Conservation (phyloP, 805 yeast species). For the Saccharomycopsis vini region DNA sequence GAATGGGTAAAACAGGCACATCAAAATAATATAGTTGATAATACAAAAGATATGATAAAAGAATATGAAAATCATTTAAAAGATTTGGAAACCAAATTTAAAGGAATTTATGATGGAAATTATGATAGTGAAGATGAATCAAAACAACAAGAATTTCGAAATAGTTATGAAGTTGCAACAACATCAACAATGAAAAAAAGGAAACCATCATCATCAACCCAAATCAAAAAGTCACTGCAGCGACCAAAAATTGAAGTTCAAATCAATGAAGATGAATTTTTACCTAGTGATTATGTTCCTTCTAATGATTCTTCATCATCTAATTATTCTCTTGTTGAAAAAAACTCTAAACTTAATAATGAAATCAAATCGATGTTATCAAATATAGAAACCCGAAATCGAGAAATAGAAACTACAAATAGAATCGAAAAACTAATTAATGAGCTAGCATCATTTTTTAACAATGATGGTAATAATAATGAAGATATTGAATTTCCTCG, state of each 20-base stretch:
- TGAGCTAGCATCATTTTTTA: constrained; percentile 2
- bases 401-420: constrained; percentile 18
- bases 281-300: constrained; percentile 33
- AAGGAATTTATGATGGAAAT: constrained; percentile 11
- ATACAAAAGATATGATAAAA: constrained; percentile 22
- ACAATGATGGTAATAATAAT: constrained; percentile 21
- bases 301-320: neutral
- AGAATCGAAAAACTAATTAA: constrained; percentile 17
- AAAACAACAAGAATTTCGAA: neutral
- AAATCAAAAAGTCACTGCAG: constrained; percentile 2
- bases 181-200: neutral
- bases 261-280: constrained; percentile 29
- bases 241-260: constrained; percentile 13
- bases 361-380: constrained; percentile 44
- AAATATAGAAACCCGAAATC: constrained; percentile 30
- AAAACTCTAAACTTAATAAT: constrained; percentile 28
- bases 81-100: constrained; percentile 20
- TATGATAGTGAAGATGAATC: constrained; percentile 5
- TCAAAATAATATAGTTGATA: constrained; percentile 23
- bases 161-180: constrained; percentile 14
- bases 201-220: neutral
- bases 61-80: constrained; percentile 31
- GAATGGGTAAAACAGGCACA: constrained; percentile 52
- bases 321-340: constrained; percentile 19
- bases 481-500: too few species aligned